phyloP scores from a whole-genome alignment of 352 stramenopile genomes.

The Blastocystis sp. region DNA sequence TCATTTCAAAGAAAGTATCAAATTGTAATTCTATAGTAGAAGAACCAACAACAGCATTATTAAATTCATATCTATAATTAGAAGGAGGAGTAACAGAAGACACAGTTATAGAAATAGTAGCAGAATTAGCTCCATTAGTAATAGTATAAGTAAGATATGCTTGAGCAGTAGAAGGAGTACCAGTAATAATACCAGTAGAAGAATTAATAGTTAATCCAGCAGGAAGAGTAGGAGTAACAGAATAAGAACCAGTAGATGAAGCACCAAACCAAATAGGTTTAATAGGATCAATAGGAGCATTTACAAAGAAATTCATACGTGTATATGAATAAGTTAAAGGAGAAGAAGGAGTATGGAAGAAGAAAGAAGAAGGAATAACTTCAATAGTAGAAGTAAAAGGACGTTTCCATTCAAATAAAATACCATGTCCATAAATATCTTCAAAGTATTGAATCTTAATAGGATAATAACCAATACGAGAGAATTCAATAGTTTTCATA shows the following conservation, averaged over 20 bases:
- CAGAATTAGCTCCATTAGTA: no score
- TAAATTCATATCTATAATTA: no score
- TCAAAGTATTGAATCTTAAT: constrained; percentile 2
- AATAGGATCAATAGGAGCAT: not conserved
- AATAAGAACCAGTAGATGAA: not conserved
- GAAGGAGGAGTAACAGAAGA: no score
- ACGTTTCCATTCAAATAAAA: constrained; percentile 12
- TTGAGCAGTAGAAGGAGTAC: not conserved
- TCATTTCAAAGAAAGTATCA: no score
- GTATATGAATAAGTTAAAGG: constrained; percentile 4
- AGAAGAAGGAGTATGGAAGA: not conserved
- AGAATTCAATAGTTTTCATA: not conserved
- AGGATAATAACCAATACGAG: constrained; percentile 7
- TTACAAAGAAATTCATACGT: constrained; percentile 1
- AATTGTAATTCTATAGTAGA: no score
- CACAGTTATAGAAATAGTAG: no score
- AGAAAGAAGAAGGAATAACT: not conserved
- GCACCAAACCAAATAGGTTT: not conserved
- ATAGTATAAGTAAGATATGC: no score
- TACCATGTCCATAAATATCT: not conserved
- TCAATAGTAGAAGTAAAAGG: not conserved
- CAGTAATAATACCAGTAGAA: not conserved
- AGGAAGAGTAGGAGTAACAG: not conserved
- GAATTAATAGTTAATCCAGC: not conserved
- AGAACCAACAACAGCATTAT: no score